Evolutionary conservation across 139 green algal species (phyloP), one percentile per base, ranked within the genome.

Genomic region (Tetradesmus lagerheimii): DNA sequence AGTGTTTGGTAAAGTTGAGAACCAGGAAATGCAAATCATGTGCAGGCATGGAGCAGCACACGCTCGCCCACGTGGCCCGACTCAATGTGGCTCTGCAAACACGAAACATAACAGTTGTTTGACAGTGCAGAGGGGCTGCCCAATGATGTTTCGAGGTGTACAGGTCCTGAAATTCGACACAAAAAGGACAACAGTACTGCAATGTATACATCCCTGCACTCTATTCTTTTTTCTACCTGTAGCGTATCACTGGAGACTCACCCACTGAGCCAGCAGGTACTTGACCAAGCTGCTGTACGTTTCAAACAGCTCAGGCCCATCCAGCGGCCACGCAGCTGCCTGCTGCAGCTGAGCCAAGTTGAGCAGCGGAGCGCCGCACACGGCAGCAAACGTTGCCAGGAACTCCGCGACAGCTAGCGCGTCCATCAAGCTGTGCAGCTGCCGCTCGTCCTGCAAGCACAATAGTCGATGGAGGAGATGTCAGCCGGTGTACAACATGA

Each of bases 251-350:
- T 64, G 50, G 25, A 20, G 8, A 85, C 91, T 89, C 47, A 92
- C 89, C 91, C 91, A 93, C 80, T 93, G 91, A 76, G 66, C 45
- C 38, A 95, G 66, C n/a, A 93, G 84, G 91, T 86, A 94, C 41
- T 92, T 86, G 80, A 95, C 75, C 67, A 95, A 53, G 29, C 15
- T 47, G 8, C 8, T 82, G 89, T 95, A 93, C 37, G 91, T 35
- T 29, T 89, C 90, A 57, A 86, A 80, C 71, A 94, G 86, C 74
- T 81, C 66, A 25, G 57, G 31, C 23, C 81, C 50, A 37, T 93
- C 90, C 8, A 71, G 12, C 4, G 89, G 89, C 89, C 89, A 93
- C 37, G 25, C 47, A 8, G 71, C 91, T 64, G 91, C 83, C 41
- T 89, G 57, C 82, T 90, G 87, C 87, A 93, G 91, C 80, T 89